Percentiles rank a stretch among this genome's conserved stretches.
These are phyloP conservation scores for Samsoniella hepiali DNA, from an alignment of 2,329 filamentous ascomycete genomes.

Conservation along the genomic window DNA sequence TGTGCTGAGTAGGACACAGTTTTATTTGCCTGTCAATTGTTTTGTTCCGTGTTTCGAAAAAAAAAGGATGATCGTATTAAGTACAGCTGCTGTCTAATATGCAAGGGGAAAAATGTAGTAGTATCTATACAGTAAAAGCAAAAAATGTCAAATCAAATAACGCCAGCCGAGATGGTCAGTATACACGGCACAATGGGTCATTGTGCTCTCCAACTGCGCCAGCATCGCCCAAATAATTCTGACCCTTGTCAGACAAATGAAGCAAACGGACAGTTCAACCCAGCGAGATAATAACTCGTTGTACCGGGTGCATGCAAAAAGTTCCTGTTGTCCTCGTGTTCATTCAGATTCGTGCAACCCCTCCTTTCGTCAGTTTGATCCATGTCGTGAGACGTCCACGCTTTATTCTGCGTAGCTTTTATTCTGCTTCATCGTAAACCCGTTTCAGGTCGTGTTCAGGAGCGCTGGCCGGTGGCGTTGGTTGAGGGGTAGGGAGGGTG, in stretches of 20 bases:
- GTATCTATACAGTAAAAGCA: neutral
- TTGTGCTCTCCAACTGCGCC: neutral
- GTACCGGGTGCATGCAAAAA: neutral
- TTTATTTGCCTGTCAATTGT: no score
- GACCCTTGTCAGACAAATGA: neutral
- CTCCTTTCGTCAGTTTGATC: neutral
- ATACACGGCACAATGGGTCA: neutral
- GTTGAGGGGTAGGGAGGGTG: conserved; percentile 44
- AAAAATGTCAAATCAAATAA: neutral
- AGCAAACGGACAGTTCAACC: neutral
- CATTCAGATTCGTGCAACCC: neutral
- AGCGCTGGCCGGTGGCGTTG: conserved; percentile 35
- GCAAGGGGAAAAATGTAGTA: neutral
- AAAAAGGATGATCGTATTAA: neutral
- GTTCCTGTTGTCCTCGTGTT: neutral
- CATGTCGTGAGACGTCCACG: conserved; percentile 14
- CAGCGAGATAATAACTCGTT: neutral
- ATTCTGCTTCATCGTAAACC: neutral
- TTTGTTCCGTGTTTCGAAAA: no score
- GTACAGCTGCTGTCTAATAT: conserved; percentile 9
- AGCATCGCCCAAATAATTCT: neutral
- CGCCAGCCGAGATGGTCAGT: neutral
- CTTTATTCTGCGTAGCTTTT: neutral
- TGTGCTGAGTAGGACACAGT: neutral
- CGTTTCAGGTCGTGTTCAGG: neutral